Evolutionary conservation across 2,329 filamentous ascomycete genomes (phyloP).

Genomic region (Epichloe elymi): DNA sequence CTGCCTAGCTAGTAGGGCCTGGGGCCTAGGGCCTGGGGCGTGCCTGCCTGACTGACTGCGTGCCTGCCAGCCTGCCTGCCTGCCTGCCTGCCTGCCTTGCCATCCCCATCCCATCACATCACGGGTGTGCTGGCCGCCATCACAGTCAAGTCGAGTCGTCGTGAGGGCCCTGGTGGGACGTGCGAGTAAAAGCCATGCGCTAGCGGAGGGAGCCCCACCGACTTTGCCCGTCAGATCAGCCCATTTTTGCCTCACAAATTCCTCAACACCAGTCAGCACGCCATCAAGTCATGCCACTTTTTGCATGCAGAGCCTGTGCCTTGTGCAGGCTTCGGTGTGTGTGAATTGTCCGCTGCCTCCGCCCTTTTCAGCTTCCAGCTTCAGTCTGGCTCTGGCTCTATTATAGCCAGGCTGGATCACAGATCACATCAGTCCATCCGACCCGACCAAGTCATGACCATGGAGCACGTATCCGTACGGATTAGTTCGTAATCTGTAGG

Average conservation of each 20-base stretch:
- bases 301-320: conserved; percentile 5
- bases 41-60: too few relatives aligned
- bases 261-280: conserved; percentile 14
- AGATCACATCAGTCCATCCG: not conserved
- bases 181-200: not conserved
- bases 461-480: too few relatives aligned
- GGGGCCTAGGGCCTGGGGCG: too few relatives aligned
- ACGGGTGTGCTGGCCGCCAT: too few relatives aligned
- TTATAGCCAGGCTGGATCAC: not conserved
- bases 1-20: too few relatives aligned
- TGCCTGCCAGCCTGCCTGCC: too few relatives aligned
- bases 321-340: not conserved
- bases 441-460: not conserved
- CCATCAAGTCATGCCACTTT: conserved; percentile 25
- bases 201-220: conserved; percentile 6
- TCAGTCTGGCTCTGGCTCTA: not conserved
- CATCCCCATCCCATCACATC: too few relatives aligned
- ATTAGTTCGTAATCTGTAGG: not conserved
- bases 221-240: conserved; percentile 17
- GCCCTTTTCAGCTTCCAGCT: conserved; percentile 1
- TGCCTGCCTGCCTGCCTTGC: too few relatives aligned
- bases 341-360: conserved; percentile 1
- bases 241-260: conserved; percentile 23
- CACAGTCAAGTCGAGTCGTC: not conserved
- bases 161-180: not conserved